Evolutionary conservation across 305 asterid genomes (phyloP), one percentile per base, ranked within the genome.

Genomic region (Fraxinus albicans): DNA sequence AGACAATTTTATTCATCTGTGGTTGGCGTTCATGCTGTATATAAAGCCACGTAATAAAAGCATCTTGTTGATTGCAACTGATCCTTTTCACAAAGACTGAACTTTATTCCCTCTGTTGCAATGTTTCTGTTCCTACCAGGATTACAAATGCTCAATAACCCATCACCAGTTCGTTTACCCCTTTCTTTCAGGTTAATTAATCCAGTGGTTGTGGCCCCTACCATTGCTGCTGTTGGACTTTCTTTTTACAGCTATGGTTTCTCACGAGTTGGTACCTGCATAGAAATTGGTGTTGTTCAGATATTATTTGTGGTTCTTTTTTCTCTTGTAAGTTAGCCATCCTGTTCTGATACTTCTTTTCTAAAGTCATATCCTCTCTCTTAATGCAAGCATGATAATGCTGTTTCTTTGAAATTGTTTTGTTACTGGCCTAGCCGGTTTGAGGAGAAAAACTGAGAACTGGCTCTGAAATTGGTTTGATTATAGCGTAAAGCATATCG

Each of bases 221-320:
- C 99, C 2, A 84, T 96, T 83, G 99, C 99, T 27, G 98, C 99
- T 21, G 96, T 96, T 79, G 98, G 99, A 77, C 99, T 96, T 86
- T 95, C 99, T 34, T 96, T 96, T 91, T 95, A 91, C 87, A 92
- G 98, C 89, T 96, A 92, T 81, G 99, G 98, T 73, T 92, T 95
- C 85, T 98, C 99, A 73, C 91, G 90, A 84, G 94, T 95, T 86
- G 99, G 99, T 85, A 77, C 92, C 35, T 96, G 99, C 87, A 87
- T 95, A 12, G 99, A 96, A 88, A 93, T 96, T 33, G 99, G 99
- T 79, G 93, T 85, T 31, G 87, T 93, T 89, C 98, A 95, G 91
- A 95, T 96, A 82, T 83, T 96, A 82, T 86, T 96, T 83, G 98
- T 95, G 63, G 79, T 96, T 83, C 72, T 93, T 35, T 95, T 95